phyloP scores from a whole-genome alignment of 495 filamentous ascomycete species.

The Penicillium turbatum region DNA sequence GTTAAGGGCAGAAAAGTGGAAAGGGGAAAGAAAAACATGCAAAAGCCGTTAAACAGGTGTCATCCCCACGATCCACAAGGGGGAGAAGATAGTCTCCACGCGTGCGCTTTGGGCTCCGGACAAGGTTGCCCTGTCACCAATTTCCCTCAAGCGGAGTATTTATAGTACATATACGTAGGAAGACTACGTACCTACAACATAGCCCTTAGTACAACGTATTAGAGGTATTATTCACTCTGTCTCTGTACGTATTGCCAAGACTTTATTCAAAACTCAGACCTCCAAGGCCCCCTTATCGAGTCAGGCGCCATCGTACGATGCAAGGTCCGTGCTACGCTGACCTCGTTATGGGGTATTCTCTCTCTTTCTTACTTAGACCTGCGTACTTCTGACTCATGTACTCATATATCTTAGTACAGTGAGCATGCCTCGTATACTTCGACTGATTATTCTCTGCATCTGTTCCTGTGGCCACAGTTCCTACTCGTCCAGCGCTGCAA shows the following conservation, averaged over 20 bases:
- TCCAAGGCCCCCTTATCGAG: not conserved
- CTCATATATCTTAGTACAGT: too few relatives aligned
- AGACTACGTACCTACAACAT: too few relatives aligned
- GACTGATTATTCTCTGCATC: too few relatives aligned
- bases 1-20: not conserved
- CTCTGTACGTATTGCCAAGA: too few relatives aligned
- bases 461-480: too few relatives aligned
- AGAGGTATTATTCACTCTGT: not conserved
- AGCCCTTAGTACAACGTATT: not conserved
- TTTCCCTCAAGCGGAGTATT: not conserved
- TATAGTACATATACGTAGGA: not conserved
- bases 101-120: not conserved
- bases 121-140: slow-evolving; percentile 1
- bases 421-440: not conserved
- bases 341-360: not conserved
- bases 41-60: not conserved
- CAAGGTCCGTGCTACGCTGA: slow-evolving; percentile 6
- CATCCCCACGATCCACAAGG: not conserved
- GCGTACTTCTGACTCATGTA: too few relatives aligned
- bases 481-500: too few relatives aligned
- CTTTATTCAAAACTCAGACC: too few relatives aligned
- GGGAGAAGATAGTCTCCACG: not conserved
- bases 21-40: too few relatives aligned
- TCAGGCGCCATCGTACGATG: slow-evolving; percentile 1
- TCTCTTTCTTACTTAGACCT: not conserved